A percentile compares a stretch with the other conserved stretches of the same genome.
Conservation (phyloP, 176 grass and related monocot genomes). For the Metroxylon sagu region DNA sequence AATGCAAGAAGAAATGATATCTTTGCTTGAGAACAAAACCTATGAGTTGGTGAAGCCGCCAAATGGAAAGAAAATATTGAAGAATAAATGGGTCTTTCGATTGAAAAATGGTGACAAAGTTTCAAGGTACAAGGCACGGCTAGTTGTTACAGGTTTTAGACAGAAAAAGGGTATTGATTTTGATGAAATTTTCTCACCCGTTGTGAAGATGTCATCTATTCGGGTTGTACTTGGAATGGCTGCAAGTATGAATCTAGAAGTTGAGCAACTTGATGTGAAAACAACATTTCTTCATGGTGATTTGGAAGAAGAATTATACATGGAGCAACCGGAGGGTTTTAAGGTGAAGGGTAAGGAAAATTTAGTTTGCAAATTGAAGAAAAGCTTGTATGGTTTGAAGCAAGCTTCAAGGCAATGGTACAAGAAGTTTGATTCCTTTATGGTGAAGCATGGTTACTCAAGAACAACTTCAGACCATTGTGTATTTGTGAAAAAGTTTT, state of each 20-base stretch:
- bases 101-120: neutral
- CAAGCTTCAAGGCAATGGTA: too few species aligned
- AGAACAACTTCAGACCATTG: too few species aligned
- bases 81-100: constrained; percentile 1
- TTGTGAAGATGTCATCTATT: constrained; percentile 12
- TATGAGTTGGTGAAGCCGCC: constrained; percentile 2
- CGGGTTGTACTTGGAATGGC: constrained; percentile 2
- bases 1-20: neutral
- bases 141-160: neutral
- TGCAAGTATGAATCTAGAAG: neutral
- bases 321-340: neutral
- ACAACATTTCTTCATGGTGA: constrained; percentile 8
- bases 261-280: constrained; percentile 15
- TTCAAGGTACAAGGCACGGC: constrained; percentile 1
- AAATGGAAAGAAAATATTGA: neutral
- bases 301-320: neutral
- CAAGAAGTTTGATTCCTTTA: too few species aligned
- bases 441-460: too few species aligned
- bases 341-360: neutral
- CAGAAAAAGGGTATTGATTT: constrained; percentile 14
- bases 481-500: too few species aligned
- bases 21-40: constrained; percentile 7
- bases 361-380: too few species aligned
- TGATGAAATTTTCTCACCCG: neutral
- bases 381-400: too few species aligned